Evolutionary conservation across 768 basidiomycete species (phyloP).

Genomic region (Serpula lacrymans): DNA sequence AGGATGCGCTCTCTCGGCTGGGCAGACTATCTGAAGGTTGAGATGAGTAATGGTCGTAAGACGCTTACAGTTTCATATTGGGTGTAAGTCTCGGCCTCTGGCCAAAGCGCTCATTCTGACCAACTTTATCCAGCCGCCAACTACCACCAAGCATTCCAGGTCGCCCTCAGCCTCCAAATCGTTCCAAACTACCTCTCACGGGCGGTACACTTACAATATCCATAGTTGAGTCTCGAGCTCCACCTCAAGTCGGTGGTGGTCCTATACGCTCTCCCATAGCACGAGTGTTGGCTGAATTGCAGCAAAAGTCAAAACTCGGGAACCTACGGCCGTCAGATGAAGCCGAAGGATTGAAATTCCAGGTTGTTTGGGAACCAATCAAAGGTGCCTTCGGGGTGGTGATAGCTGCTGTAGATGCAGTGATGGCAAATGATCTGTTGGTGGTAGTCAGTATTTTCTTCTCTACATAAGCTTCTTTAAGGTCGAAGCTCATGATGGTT

Average conservation of each 20-base stretch:
- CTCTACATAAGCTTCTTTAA: constrained; percentile 2
- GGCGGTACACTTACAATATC: constrained; percentile 77
- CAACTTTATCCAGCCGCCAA: constrained; percentile 33
- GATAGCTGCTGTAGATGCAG: constrained; percentile 46
- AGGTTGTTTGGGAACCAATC: constrained; percentile 77
- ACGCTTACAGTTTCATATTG: constrained; percentile 79
- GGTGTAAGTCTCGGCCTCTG: constrained; percentile 50
- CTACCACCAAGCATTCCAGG: constrained; percentile 26
- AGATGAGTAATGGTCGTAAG: constrained; percentile 67
- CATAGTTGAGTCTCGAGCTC: constrained; percentile 51
- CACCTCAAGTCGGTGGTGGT: constrained; percentile 35
- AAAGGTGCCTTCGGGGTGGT: constrained; percentile 60
- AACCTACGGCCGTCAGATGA: constrained; percentile 62
- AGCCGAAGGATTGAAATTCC: constrained; percentile 64
- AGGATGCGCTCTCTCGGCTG: constrained; percentile 85
- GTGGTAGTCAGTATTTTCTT: constrained; percentile 44
- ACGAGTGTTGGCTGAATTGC: constrained; percentile 57
- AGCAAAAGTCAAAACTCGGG: constrained; percentile 61
- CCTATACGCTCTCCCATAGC: constrained; percentile 53
- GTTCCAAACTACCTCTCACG: constrained; percentile 47
- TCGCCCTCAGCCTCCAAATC: constrained; percentile 25
- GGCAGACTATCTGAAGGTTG: constrained; percentile 70
- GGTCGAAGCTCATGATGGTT: background rate
- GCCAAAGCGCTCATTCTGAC: background rate
- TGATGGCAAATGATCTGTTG: constrained; percentile 40